Percentiles rank a stretch among this genome's conserved stretches.
Conservation (phyloP, 2,329 filamentous ascomycete species). For the Fusarium humuli region DNA sequence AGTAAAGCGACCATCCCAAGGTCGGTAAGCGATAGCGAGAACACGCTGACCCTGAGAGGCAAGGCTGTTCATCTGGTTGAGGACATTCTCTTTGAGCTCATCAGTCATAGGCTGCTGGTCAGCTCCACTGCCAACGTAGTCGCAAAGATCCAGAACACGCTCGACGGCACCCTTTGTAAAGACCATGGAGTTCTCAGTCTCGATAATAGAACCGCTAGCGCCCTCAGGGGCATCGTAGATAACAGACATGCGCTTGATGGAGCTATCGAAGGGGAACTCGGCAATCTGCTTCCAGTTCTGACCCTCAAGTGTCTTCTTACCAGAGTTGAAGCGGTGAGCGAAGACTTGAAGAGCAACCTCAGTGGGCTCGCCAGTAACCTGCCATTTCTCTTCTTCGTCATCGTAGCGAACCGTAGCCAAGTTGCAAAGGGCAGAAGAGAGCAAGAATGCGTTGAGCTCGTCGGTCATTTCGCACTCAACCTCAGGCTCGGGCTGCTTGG, state of each 20-base stretch:
- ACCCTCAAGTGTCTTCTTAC: conserved; percentile 64
- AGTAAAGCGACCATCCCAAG: conserved; percentile 63
- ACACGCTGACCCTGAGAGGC: conserved; percentile 78
- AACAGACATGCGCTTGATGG: conserved; percentile 84
- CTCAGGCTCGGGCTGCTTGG: conserved; percentile 47
- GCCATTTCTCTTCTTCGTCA: conserved; percentile 68
- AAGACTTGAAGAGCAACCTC: conserved; percentile 84
- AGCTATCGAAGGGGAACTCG: conserved; percentile 83
- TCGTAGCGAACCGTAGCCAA: conserved; percentile 69
- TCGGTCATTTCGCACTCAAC: conserved; percentile 61
- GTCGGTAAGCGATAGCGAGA: conserved; percentile 75
- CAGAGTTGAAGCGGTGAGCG: conserved; percentile 72
- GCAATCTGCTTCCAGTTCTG: conserved; percentile 72
- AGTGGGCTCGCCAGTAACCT: conserved; percentile 76
- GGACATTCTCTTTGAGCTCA: conserved; percentile 61
- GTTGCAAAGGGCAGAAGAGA: conserved; percentile 73
- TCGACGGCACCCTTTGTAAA: conserved; percentile 74
- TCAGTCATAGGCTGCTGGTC: conserved; percentile 61
- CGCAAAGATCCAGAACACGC: conserved; percentile 68
- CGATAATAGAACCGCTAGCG: conserved; percentile 54
- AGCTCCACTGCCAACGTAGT: conserved; percentile 58
- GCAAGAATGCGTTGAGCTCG: conserved; percentile 63
- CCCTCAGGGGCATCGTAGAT: conserved; percentile 68
- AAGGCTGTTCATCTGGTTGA: conserved; percentile 67
- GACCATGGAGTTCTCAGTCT: conserved; percentile 62